Base-by-base conservation (phyloP, 2,329 filamentous ascomycete genomes). In the Xylariaceae sp. region DNA sequence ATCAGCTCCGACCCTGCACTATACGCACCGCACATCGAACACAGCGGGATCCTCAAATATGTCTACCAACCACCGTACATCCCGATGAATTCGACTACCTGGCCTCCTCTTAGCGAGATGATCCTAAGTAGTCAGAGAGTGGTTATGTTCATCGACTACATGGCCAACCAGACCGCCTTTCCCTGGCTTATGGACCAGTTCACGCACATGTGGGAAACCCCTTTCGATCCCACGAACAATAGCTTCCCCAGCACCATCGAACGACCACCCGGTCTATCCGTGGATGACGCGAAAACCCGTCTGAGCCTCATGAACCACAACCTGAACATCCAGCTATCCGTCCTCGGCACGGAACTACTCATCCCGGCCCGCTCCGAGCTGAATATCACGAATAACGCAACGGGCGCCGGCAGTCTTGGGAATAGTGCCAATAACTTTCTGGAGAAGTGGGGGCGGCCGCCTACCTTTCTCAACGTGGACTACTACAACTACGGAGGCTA, bases 301-400 rank as follows among this genome's bases (percentile, higher is more conserved):
- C 77, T 95, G 71, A 95, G 91, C 68, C 79, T 96, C 66, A 81
- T 87, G 65, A 96, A 96, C 72, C 91, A 96, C 74, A 96, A 96
- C 68, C 79, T 96, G 55, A 96, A 96, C 69, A 79, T 86, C 56
- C 79, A 91, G 61, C 80, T 95, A 58, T 80, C 80, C 51, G 72
- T 95, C 37, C 81, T 85, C 2, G 83, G 82, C 32, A 68, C 80
- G 12, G 74, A 78, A 26, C 68, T 94, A 45, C 74, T 91, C 6
- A 85, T 94, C 9, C 89, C 89, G 0, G 87, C 88, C 54, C 83
- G 84, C 0, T 80, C 84, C 3, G 68, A 85, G 41, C 72, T 92
- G 54, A 89, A 89, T 63, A 72, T 80, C 57, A 92, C 88, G 19
- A 95, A 95, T 66, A 83, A 79, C 9, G 78, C 77, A 9, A 76